These are phyloP conservation scores for Coniferiporia sulphurascens DNA, from an alignment of 1,284 basidiomycete genomes.

Conservation along the genomic window DNA sequence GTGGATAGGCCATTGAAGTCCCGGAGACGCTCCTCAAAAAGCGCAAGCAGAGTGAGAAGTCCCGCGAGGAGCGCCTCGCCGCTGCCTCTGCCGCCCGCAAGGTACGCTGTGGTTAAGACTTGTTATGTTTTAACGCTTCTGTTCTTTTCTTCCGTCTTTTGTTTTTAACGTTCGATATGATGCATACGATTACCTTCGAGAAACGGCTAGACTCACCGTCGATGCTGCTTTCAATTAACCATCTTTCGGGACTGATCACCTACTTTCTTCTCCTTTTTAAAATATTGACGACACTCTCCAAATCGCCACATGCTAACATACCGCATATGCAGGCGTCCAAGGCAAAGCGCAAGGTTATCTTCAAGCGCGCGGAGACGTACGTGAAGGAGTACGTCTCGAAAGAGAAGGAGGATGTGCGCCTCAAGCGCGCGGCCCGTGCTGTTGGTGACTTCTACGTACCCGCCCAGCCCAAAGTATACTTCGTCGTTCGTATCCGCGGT, in stretches of 20 bases:
- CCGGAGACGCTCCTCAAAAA: constrained; percentile 99
- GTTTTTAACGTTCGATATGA: constrained; percentile 47
- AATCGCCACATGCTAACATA: constrained; percentile 7
- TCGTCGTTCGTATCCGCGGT: constrained; percentile 97
- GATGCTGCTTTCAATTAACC: constrained; percentile 86
- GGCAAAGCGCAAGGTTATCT: constrained; percentile 95
- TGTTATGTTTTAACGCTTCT: constrained; percentile 2
- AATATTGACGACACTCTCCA: constrained; percentile 10
- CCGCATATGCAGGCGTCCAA: constrained; percentile 62
- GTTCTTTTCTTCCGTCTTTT: constrained; percentile 17
- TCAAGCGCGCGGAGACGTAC: constrained; percentile 99
- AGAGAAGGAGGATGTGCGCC: constrained; percentile 96
- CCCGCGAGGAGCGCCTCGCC: constrained; percentile 89
- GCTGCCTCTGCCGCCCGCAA: constrained; percentile 87
- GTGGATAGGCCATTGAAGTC: constrained; percentile 77
- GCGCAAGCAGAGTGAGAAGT: constrained; percentile 97
- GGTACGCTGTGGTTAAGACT: constrained; percentile 48
- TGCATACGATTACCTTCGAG: constrained; percentile 71
- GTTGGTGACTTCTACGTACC: constrained; percentile 97
- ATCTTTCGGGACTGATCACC: constrained; percentile 93
- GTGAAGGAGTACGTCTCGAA: constrained; percentile 93
- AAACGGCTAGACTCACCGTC: constrained; percentile 65
- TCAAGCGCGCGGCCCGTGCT: constrained; percentile 90
- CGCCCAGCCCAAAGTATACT: constrained; percentile 96
- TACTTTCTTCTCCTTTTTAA: constrained; percentile 10